These are phyloP conservation scores for Scheffersomyces titani DNA, from an alignment of 1,139 yeast species.

Conservation along the genomic window DNA sequence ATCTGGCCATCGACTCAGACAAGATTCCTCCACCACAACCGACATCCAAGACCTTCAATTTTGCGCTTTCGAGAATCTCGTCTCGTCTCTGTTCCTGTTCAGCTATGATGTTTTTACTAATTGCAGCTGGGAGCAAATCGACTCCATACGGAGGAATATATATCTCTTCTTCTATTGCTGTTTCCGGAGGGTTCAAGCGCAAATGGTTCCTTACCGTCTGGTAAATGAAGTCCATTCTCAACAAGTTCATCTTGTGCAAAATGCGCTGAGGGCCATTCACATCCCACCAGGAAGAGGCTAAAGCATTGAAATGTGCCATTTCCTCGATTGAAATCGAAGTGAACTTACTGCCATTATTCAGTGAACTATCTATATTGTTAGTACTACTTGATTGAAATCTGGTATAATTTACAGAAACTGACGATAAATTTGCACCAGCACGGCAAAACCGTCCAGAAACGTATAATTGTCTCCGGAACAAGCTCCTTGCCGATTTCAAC, in stretches of 20 bases:
- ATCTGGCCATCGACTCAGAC: constrained; percentile 82
- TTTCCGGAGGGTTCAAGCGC: constrained; percentile 39
- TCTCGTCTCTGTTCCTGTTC: constrained; percentile 51
- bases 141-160: constrained; percentile 80
- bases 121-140: constrained; percentile 60
- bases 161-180: constrained; percentile 46
- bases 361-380: background rate
- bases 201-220: constrained; percentile 54
- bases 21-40: constrained; percentile 99
- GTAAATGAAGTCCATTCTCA: constrained; percentile 84
- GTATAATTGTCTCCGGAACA: background rate
- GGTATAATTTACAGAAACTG: background rate
- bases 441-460: background rate
- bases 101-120: constrained; percentile 46
- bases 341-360: constrained; percentile 6
- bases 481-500: background rate
- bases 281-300: constrained; percentile 97
- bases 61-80: constrained; percentile 32
- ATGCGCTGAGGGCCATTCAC: constrained; percentile 90
- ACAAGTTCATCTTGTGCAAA: constrained; percentile 88
- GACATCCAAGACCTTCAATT: constrained; percentile 69
- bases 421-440: background rate
- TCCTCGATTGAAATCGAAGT: constrained; percentile 52
- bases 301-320: constrained; percentile 73
- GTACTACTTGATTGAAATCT: background rate